A percentile compares a stretch with the other conserved stretches of the same genome.
These are phyloP conservation scores for Candida vartiovaarae DNA, from an alignment of 805 yeast species.

Conservation along the genomic window DNA sequence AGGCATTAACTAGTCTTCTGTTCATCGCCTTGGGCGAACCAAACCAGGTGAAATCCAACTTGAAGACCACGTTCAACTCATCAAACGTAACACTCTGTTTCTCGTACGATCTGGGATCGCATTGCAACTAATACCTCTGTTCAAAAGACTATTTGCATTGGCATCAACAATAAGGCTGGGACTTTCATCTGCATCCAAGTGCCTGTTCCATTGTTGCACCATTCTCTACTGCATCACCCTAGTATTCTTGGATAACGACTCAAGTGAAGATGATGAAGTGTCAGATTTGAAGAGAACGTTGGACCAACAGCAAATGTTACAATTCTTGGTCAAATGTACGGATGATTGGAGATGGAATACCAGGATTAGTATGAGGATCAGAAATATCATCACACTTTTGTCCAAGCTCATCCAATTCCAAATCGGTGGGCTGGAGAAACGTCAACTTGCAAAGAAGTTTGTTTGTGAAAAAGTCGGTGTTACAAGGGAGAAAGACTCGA, in stretches of 20 bases:
- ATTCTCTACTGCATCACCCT: constrained; percentile 9
- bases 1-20: constrained; percentile 6
- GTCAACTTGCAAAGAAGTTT: constrained; percentile 39
- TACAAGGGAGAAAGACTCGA: constrained; percentile 22
- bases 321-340: constrained; percentile 39
- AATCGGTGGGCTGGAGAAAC: constrained; percentile 49
- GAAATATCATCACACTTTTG: constrained; percentile 48
- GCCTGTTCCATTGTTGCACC: constrained; percentile 11
- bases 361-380: constrained; percentile 36
- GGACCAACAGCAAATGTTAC: constrained; percentile 32
- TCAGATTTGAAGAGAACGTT: constrained; percentile 10
- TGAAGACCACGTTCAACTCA: constrained; percentile 5
- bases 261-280: constrained; percentile 3
- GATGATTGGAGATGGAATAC: constrained; percentile 64
- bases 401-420: constrained; percentile 50
- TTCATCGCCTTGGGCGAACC: constrained; percentile 13
- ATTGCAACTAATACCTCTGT: constrained; percentile 1
- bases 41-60: constrained; percentile 6
- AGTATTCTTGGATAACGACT: constrained; percentile 4
- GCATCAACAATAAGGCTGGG: constrained; percentile 2
- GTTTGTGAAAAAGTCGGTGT: constrained; percentile 35
- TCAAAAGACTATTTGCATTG: constrained; percentile 6
- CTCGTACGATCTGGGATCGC: constrained; percentile 4
- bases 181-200: constrained; percentile 7
- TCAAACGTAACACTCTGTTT: constrained; percentile 6